Conservation (phyloP, 306 rosid genomes). For the Gillenia trifoliata region DNA sequence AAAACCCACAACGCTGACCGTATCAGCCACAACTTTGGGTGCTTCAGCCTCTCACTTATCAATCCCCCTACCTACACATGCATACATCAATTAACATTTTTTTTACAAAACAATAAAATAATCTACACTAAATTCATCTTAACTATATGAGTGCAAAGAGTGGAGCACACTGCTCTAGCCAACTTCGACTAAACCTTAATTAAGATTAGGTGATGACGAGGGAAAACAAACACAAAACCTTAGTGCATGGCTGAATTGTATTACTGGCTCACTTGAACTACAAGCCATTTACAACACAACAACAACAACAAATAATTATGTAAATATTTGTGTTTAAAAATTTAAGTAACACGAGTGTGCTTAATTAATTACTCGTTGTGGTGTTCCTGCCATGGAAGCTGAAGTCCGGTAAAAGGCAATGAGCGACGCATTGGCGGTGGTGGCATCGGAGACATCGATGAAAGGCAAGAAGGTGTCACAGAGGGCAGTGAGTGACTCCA, state of each 20-base stretch:
- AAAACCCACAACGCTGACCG: constrained; percentile 35
- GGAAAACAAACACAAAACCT: background rate
- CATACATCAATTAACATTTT: background rate
- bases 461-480: constrained; percentile 71
- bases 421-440: constrained; percentile 15
- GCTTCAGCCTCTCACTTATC: constrained; percentile 42
- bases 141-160: no score
- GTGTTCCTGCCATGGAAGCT: constrained; percentile 63
- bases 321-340: background rate
- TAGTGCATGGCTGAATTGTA: background rate
- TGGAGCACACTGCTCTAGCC: no score
- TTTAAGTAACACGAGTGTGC: background rate
- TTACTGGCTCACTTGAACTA: background rate
- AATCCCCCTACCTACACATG: constrained; percentile 43
- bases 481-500: constrained; percentile 52
- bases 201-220: no score
- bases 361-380: constrained; percentile 40
- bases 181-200: no score
- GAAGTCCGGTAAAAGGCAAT: constrained; percentile 39
- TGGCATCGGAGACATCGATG: constrained; percentile 12
- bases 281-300: background rate
- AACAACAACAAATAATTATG: background rate
- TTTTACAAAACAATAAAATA: background rate
- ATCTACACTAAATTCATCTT: no score
- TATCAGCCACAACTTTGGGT: constrained; percentile 46